Base-by-base conservation (phyloP, 2,329 filamentous ascomycete species). In the Colletotrichum orbiculare region DNA sequence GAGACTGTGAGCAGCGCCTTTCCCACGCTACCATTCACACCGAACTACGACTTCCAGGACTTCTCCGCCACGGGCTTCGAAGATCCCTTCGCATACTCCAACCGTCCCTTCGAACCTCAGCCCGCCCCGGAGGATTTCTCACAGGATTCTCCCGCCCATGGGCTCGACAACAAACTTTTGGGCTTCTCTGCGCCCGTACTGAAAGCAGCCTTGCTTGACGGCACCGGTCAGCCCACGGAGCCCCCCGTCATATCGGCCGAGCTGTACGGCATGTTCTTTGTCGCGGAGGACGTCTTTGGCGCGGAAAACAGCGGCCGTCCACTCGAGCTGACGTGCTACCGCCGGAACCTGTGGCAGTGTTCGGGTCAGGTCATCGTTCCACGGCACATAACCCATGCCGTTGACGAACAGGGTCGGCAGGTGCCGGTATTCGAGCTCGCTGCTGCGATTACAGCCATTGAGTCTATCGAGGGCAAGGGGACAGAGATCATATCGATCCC, bases 401-500 rank as follows among this genome's bases (percentile, higher is more conserved):
- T 87, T 59, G 82, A 86, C 69, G 94, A 95, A 12, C 91, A 96
- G 69, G 91, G 93, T 50, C 90, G 89, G 45, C 90, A 92, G 55
- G 86, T 92, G 25, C 90, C 93, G 45, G 87, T 96, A 4, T 88
- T 91, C 48, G 87, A 97, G 66, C 78, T 97, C 67, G 91, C 93
- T 66, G 89, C 96, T 25, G 90, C 91, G 41, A 93, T 98, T 56
- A 91, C 91, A 1, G 94, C 93, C 2, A 88, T 91, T 4, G 95
- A 98, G 77, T 97, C 93, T 6, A 96, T 97, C 54, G 95, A 98
- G 75, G 92, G 93, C 53, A 97, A 97, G 73, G 73, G 88, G 1
- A 95, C 96, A 6, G 96, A 97, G 78, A 97, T 98, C 67, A 97
- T 98, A 64, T 96, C 91, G 0, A 96, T 98, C 52, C 95, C 95